Percentiles rank a stretch among this genome's conserved stretches.
Evolutionary conservation across 73 alveolate species (phyloP).

Genomic region (Tetrahymena thermophila): DNA sequence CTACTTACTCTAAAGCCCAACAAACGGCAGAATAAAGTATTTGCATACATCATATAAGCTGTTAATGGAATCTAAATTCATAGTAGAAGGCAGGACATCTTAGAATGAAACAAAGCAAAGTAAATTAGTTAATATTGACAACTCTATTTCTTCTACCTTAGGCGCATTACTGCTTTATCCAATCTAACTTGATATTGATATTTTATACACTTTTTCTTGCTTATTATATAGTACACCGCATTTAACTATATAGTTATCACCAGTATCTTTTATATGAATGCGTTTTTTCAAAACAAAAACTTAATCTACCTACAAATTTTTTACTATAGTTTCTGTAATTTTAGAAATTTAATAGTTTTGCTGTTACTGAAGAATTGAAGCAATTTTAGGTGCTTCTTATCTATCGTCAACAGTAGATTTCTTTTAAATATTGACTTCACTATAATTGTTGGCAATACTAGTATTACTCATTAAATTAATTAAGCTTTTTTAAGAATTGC

Average conservation of each 20-base stretch:
- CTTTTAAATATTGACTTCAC: not conserved
- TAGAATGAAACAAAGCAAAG: not conserved
- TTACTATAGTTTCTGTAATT: not conserved
- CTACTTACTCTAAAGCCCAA: not conserved
- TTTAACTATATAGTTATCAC: not conserved
- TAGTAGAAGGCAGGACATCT: not conserved
- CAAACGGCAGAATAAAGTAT: not conserved
- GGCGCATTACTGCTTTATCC: not conserved
- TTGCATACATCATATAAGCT: not conserved
- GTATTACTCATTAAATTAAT: not conserved
- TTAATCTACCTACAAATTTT: not conserved
- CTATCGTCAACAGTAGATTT: not conserved
- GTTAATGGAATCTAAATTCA: not conserved
- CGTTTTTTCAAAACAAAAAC: not conserved
- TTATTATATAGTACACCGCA: not conserved
- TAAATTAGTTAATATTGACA: not conserved
- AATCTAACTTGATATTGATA: not conserved
- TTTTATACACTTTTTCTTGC: not conserved
- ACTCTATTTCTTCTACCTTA: not conserved
- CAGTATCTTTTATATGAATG: not conserved
- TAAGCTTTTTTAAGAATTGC: not conserved
- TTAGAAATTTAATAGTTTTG: not conserved
- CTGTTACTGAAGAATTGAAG: not conserved
- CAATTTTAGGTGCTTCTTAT: not conserved
- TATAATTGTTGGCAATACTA: not conserved